Evolutionary conservation across 768 basidiomycete genomes (phyloP), one percentile per base, ranked within the genome.

Genomic region (Coprinellus aureogranulatus): DNA sequence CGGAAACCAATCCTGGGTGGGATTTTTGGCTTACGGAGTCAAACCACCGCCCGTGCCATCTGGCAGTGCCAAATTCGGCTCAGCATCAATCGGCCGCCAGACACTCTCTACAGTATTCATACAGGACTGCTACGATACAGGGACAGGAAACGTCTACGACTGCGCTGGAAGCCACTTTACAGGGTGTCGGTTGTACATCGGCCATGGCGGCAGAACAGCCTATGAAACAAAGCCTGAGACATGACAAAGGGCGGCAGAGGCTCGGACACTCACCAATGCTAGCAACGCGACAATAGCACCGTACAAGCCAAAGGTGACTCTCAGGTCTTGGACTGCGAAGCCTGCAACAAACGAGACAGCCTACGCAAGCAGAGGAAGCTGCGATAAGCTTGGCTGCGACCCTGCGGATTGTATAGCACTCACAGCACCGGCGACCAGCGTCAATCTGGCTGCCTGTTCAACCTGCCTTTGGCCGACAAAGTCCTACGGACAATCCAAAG

Each of bases 181-280:
- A 16, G 85, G 82, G 65, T 89, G 79, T 14, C 68, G 69, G 61
- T 85, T 87, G 71, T 77, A 88, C 69, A 81, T 72, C 0, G 84
- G 80, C 90, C 90, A 92, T 9, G 85, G 85, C 0, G 89, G 90
- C 3, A 91, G 59, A 12, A 85, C 74, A 47, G 77, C 68, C 89
- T 90, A 60, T 18, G 49, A 42, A 25, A 45, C 20, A 47, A 14
- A 23, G 54, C 47, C 28, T 45, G 44, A 41, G 16, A 40, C 14
- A 30, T 56, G 30, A 26, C 26, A 10, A 28, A 16, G 14, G 27
- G 23, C 22, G 45, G 26, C 42, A 12, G 14, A 54, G 39, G 23
- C 53, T 41, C 53, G 23, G 18, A 48, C 25, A 70, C 78, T 64
- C 61, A 83, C 83, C 62, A 81, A 45, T 3, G 72, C 69, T n/a